phyloP scores from a whole-genome alignment of 345 rosid genomes.

The Eucalyptus marginata region DNA sequence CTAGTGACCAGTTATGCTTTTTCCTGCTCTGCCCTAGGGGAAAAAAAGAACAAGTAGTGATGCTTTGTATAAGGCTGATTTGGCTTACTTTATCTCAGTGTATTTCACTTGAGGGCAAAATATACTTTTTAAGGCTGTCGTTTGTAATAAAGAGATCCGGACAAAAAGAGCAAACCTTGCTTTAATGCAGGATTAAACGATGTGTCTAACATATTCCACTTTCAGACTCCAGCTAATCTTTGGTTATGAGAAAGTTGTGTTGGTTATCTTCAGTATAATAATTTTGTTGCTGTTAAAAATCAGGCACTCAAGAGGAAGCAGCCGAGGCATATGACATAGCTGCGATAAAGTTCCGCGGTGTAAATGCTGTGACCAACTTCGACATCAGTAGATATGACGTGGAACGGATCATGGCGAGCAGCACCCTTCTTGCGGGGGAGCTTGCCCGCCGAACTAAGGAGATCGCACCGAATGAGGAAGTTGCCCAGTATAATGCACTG shows the following conservation, averaged over 20 bases:
- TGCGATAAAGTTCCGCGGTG: conserved; percentile 73
- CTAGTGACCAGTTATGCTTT: background rate
- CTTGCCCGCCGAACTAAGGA: conserved; percentile 48
- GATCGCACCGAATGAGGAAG: conserved; percentile 1
- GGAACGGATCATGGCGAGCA: conserved; percentile 68
- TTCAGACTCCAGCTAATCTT: background rate
- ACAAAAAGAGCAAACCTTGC: background rate
- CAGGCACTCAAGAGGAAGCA: conserved; percentile 86
- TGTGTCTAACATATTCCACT: background rate
- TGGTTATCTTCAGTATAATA: background rate
- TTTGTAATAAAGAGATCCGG: background rate
- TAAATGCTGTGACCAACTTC: conserved; percentile 70
- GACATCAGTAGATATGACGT: conserved; percentile 68
- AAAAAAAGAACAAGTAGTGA: background rate
- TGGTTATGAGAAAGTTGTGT: background rate
- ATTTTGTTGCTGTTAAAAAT: background rate
- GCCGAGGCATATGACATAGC: conserved; percentile 81
- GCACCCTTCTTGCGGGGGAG: conserved; percentile 60
- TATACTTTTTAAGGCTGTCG: background rate
- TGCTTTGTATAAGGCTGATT: background rate
- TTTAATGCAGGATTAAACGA: background rate
- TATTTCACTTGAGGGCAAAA: background rate
- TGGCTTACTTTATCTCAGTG: background rate
- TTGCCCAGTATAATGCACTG: background rate
- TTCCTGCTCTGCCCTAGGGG: background rate